Base-by-base conservation (phyloP, 108 stramenopile genomes). In the Cylindrotheca fusiformis region DNA sequence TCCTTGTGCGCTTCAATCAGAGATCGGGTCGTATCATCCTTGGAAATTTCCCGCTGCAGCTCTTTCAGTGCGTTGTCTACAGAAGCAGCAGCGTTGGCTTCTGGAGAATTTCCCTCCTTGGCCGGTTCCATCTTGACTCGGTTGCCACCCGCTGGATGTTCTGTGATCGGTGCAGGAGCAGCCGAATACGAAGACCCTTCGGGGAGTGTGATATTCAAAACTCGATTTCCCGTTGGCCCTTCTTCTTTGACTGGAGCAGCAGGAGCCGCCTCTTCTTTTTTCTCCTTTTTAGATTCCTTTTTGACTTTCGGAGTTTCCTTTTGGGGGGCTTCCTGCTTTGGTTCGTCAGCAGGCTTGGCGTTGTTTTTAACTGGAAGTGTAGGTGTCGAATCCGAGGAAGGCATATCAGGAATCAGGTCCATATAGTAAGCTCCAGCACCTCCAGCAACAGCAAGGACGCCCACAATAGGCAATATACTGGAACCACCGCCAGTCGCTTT, bases 141-240 rank as follows among this genome's bases (percentile, higher is more conserved):
- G 53, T 72, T 75, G 47, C 79, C 82, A 30, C 63, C 61, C 41
- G 52, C 58, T 48, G 79, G 72, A 52, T 82, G 71, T 48, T 62
- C 72, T 55, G 59, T 24, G 14, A 49, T 23, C 45, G 48, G 67
- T 1, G 55, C 69, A 17, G 52, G 45, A 53, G 58, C 46, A 8
- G 52, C 66, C 22, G 66, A 31, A 6, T 22, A 21, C 4, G 60
- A 47, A 32, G 47, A 32, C 14, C 62, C 62, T 63, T 63, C 31
- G 6, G 63, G 70, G 21, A 58, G 29, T 4, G 44, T 5, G 30
- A 62, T 55, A 6, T 49, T 1, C 17, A 51, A 48, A 10, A 65
- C 63, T 14, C 60, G 60, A 54, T 61, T 61, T 44, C 61, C 61
- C 3, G 4, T 30, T 18, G 33, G 53, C n/a, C 4, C 65, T 24